Percentiles rank a stretch among this genome's conserved stretches.
phyloP scores from a whole-genome alignment of 176 grass and related monocot species.

The Rhipidocladum racemiflorum region DNA sequence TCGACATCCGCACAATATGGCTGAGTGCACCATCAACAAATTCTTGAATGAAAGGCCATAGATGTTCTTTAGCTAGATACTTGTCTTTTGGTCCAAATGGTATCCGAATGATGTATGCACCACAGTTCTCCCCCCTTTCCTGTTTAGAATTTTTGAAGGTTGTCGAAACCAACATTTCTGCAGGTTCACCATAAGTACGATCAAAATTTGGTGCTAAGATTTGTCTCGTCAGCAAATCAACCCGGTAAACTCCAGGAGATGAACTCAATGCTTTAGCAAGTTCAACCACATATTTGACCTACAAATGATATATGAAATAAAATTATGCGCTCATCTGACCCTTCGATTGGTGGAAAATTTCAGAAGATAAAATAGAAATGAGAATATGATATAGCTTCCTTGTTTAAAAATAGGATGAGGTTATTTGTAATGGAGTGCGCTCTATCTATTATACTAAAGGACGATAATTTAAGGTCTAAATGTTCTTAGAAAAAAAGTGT shows the following conservation, averaged over 20 bases:
- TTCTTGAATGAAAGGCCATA: constrained; percentile 82
- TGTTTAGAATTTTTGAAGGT: constrained; percentile 56
- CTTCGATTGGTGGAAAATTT: constrained; percentile 9
- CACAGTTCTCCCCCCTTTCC: constrained; percentile 68
- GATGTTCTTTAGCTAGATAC: constrained; percentile 69
- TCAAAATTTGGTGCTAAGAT: constrained; percentile 72
- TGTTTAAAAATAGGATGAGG: neutral
- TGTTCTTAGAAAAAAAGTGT: neutral
- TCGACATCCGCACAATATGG: constrained; percentile 67
- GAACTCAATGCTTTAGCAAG: constrained; percentile 78
- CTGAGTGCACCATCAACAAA: constrained; percentile 78
- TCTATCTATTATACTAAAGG: neutral
- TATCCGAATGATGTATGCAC: constrained; percentile 72
- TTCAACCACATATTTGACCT: constrained; percentile 87
- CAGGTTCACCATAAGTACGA: constrained; percentile 67
- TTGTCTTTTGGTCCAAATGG: constrained; percentile 80
- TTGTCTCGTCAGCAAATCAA: constrained; percentile 74
- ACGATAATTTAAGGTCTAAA: neutral
- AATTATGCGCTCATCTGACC: constrained; percentile 1
- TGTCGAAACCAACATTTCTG: constrained; percentile 55
- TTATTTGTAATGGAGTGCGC: neutral
- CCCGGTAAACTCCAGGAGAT: constrained; percentile 77
- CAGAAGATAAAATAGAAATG: constrained; percentile 17
- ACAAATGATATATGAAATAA: constrained; percentile 9
- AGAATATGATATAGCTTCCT: neutral